These are phyloP conservation scores for Colletotrichum musicola DNA, from an alignment of 2,329 filamentous ascomycete genomes.

Conservation along the genomic window DNA sequence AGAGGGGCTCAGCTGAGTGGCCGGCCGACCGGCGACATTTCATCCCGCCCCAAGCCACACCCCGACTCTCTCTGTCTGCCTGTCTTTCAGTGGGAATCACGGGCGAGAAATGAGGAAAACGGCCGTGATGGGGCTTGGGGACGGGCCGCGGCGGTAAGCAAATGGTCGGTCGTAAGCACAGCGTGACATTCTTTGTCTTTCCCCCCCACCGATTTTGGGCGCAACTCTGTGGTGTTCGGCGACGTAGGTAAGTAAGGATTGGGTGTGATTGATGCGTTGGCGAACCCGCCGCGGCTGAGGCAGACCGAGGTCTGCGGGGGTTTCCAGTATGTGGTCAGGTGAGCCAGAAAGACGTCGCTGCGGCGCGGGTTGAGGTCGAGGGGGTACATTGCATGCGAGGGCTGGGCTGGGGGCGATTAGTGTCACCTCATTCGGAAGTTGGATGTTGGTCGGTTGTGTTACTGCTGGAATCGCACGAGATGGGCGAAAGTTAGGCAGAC, in stretches of 20 bases:
- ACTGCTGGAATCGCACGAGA: neutral
- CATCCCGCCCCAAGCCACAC: neutral
- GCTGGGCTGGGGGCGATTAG: neutral
- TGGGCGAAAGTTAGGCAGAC: slow-evolving; percentile 8
- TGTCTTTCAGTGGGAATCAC: slow-evolving; percentile 11
- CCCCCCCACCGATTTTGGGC: slow-evolving; percentile 10
- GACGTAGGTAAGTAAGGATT: neutral
- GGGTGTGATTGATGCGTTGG: slow-evolving; percentile 37
- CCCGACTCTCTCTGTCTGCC: neutral
- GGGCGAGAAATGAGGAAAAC: neutral
- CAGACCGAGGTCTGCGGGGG: slow-evolving; percentile 18
- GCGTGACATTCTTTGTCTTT: slow-evolving; percentile 22
- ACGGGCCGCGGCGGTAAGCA: slow-evolving; percentile 30
- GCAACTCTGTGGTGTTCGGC: neutral
- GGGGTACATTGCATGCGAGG: neutral
- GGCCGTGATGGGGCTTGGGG: slow-evolving; percentile 19
- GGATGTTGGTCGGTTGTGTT: slow-evolving; percentile 1
- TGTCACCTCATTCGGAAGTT: slow-evolving; percentile 5
- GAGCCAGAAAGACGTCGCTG: slow-evolving; percentile 8
- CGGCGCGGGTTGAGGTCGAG: neutral
- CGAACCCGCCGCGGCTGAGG: slow-evolving; percentile 29
- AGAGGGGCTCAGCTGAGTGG: slow-evolving; percentile 10
- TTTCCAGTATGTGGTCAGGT: neutral
- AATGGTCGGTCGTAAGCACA: slow-evolving; percentile 26
- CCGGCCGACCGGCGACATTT: neutral